phyloP scores from a whole-genome alignment of 2,329 filamentous ascomycete species.

The Shiraia sp. region DNA sequence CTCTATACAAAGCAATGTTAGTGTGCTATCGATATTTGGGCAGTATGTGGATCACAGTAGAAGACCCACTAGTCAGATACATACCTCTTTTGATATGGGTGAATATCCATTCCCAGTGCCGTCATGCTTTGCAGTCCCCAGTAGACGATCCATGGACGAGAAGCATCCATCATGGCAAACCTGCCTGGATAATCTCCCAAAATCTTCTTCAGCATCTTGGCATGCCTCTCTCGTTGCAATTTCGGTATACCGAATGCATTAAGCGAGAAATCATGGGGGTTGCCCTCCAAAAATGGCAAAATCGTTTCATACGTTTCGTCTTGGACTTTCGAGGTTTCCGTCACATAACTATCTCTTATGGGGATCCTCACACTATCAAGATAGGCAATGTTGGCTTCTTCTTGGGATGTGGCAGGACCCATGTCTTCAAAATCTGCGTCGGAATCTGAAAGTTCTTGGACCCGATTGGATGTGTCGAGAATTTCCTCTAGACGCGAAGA shows the following conservation, averaged over 20 bases:
- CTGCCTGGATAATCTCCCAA: constrained; percentile 65
- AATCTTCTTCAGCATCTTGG: constrained; percentile 62
- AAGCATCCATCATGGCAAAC: constrained; percentile 80
- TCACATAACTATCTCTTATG: constrained; percentile 68
- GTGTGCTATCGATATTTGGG: no score
- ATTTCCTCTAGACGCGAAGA: constrained; percentile 35
- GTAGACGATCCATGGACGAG: constrained; percentile 91
- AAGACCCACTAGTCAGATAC: no score
- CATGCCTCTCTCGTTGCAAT: constrained; percentile 67
- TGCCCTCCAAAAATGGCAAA: constrained; percentile 67
- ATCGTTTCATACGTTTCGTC: constrained; percentile 70
- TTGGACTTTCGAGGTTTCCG: constrained; percentile 70
- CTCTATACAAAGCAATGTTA: constrained; percentile 39
- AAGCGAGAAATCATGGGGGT: constrained; percentile 55
- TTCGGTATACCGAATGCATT: constrained; percentile 76
- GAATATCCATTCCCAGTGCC: constrained; percentile 74
- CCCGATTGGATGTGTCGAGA: constrained; percentile 25
- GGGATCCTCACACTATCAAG: constrained; percentile 48
- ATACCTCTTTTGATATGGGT: constrained; percentile 65
- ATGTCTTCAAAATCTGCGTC: constrained; percentile 44
- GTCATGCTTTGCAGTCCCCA: constrained; percentile 81
- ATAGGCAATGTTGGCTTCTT: constrained; percentile 34
- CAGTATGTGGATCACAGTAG: no score
- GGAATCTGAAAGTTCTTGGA: constrained; percentile 44
- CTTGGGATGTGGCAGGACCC: constrained; percentile 30